phyloP scores from a whole-genome alignment of 495 filamentous ascomycete species.

The Jackrogersella minutella region DNA sequence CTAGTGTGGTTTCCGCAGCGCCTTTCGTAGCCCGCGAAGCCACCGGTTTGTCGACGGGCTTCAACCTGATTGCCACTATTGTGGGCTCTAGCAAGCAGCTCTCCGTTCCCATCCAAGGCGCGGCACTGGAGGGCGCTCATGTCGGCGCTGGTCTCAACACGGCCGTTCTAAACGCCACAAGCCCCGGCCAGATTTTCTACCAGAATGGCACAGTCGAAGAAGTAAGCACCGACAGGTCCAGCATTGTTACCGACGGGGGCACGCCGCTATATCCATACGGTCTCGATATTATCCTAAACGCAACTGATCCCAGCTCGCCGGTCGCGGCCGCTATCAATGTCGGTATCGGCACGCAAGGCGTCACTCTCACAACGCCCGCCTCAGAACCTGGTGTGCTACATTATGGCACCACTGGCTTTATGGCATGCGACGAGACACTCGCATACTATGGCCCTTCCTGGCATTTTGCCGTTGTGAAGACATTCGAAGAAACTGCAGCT shows the following conservation, averaged over 20 bases:
- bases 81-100: slow-evolving; percentile 24
- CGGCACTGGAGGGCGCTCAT: slow-evolving; percentile 26
- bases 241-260: slow-evolving; percentile 26
- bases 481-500: not conserved
- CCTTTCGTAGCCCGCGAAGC: not conserved
- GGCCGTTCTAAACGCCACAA: slow-evolving; percentile 12
- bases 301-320: not conserved
- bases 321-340: slow-evolving; percentile 23
- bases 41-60: slow-evolving; percentile 10
- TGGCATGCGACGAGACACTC: slow-evolving; percentile 50
- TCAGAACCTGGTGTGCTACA: slow-evolving; percentile 3
- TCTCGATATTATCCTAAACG: slow-evolving; percentile 4
- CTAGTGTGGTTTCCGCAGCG: slow-evolving; percentile 1
- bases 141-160: slow-evolving; percentile 30
- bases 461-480: slow-evolving; percentile 23
- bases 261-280: slow-evolving; percentile 25
- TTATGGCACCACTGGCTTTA: slow-evolving; percentile 49
- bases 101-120: slow-evolving; percentile 36
- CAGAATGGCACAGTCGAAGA: slow-evolving; percentile 34
- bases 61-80: slow-evolving; percentile 34
- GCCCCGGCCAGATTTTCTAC: slow-evolving; percentile 26
- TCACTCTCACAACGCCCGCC: not conserved
- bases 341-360: slow-evolving; percentile 15
- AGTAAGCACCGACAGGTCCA: not conserved
- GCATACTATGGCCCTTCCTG: slow-evolving; percentile 32